Percentiles rank a stretch among this genome's conserved stretches.
phyloP scores from a whole-genome alignment of 1,284 basidiomycete genomes.

The Leccinum holopus region DNA sequence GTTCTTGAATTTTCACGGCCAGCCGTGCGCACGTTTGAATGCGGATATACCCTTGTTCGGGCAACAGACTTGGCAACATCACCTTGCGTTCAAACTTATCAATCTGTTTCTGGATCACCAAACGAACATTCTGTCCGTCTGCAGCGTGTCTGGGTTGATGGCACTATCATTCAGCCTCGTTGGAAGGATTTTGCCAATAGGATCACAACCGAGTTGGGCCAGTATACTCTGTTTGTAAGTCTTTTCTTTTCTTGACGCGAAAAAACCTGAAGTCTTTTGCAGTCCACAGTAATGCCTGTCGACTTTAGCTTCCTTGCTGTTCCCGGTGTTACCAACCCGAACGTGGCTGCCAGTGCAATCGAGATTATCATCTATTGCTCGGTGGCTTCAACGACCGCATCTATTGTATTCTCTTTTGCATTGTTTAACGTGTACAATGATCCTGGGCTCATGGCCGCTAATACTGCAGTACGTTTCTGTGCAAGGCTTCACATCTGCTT shows the following conservation, averaged over 20 bases:
- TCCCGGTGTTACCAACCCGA: conserved; percentile 3
- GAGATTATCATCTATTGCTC: conserved; percentile 20
- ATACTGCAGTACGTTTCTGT: conserved; percentile 12
- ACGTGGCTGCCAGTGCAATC: not conserved
- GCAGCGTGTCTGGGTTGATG: conserved; percentile 26
- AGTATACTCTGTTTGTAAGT: conserved; percentile 50
- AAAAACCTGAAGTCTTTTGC: conserved; percentile 1
- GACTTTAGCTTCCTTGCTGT: conserved; percentile 23
- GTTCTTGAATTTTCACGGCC: conserved; percentile 20
- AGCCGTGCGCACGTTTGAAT: conserved; percentile 18
- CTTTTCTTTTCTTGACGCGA: not conserved
- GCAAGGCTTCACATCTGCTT: not conserved
- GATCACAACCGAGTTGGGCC: conserved; percentile 49
- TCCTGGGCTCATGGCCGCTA: not conserved
- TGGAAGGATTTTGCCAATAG: conserved; percentile 40
- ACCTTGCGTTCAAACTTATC: conserved; percentile 1
- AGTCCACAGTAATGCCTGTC: conserved; percentile 27
- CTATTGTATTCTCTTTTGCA: conserved; percentile 21
- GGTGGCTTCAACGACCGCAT: conserved; percentile 10
- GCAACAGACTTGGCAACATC: conserved; percentile 14
- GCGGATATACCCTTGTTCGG: conserved; percentile 13
- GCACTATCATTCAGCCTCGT: conserved; percentile 23
- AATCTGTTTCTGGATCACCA: conserved; percentile 14
- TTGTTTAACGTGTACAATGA: conserved; percentile 17
- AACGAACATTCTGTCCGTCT: conserved; percentile 17